Evolutionary conservation across 2,329 filamentous ascomycete genomes (phyloP), one percentile per base, ranked within the genome.

Genomic region (Cladorrhinum sp.): DNA sequence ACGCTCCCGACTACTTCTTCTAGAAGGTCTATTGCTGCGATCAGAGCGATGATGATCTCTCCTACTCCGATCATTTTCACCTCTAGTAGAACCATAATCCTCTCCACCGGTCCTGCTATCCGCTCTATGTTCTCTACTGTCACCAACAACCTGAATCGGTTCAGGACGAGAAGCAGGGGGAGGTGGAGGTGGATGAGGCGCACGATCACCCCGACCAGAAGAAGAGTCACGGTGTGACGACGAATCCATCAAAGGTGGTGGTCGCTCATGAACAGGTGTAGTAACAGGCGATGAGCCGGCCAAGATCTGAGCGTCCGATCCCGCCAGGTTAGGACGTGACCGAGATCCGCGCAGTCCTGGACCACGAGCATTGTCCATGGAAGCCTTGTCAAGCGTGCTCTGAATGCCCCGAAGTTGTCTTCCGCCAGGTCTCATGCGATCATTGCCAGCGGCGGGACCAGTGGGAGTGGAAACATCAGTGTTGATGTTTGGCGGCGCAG

Each of bases 391-490:
- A 3, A 86, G 76, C 55, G 79, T 83, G 63, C 74, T 85, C 65
- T 86, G 85, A 61, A 88, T 87, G 50, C 82, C 81, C 12, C 80
- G 80, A 27, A 88, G 74, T 66, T 87, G 83, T 60, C 84, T 75
- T 18, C 79, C 76, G 27, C 80, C 67, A 8, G 66, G 62, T 25
- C 69, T 70, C 51, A 71, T 71, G 57, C 78, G 73, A 25, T 80
- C 68, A 38, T 63, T 77, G 8, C 68, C 65, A 24, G 74, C 73
- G 9, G 75, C 67, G 6, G 77, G 71, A 20, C 70, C 71, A 2
- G 71, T 71, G 3, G 70, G 71, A 6, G 67, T 66, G 13, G 65
- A 61, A 36, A 66, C 70, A 48, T 63, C 61, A 51, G 73, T 29
- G 72, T 70, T 22, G 72, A 59, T 70, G 67, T 18, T 67, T 65